Evolutionary conservation across 2,329 filamentous ascomycete species (phyloP), one percentile per base, ranked within the genome.

Genomic region (Colletotrichum cordylinicola): DNA sequence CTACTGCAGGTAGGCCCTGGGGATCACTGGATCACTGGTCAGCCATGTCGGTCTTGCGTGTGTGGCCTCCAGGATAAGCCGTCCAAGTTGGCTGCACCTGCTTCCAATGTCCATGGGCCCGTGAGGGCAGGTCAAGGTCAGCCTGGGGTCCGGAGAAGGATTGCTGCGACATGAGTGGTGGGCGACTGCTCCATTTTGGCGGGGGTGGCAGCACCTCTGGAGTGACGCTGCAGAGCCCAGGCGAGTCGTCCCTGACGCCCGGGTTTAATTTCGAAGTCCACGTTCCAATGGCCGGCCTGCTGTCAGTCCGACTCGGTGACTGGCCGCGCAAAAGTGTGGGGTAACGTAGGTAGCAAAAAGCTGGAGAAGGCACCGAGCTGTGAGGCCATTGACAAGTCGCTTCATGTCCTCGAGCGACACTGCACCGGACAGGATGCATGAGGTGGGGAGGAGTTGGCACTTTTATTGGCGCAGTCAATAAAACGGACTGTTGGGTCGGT

Each of bases 91-190:
- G 35, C 62, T 48, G 9, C 31, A 24, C 43, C 24, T 27, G 52
- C 29, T 73, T 15, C 24, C 29, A 64, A 15, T 35, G 31, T 13
- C 6, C 12, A 61, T 15, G 33, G 60, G 33, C 31, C 35, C n/a
- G 31, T 37, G 60, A 56, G 65, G 37, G 60, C 72, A 72, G 62
- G 74, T 69, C 64, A 48, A 48, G 39, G 39, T 48, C 39, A 69
- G 65, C 65, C 52, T 72, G 72, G 72, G 72, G 67, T 74, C 72
- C 48, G 74, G 74, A 76, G 74, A 74, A 69, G 58, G 64, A 66
- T 74, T 74, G 64, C 58, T 31, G 58, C 48, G 70, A 74, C 48
- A 29, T 76, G 70, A 76, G 64, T 76, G 74, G 74, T 67, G 43
- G 70, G 58, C 7, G 18, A 18, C 29, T 43, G 37, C 60, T 67